Evolutionary conservation across 805 yeast genomes (phyloP), one percentile per base, ranked within the genome.

Genomic region (Cyberlindnera nakhonratchasimensis): DNA sequence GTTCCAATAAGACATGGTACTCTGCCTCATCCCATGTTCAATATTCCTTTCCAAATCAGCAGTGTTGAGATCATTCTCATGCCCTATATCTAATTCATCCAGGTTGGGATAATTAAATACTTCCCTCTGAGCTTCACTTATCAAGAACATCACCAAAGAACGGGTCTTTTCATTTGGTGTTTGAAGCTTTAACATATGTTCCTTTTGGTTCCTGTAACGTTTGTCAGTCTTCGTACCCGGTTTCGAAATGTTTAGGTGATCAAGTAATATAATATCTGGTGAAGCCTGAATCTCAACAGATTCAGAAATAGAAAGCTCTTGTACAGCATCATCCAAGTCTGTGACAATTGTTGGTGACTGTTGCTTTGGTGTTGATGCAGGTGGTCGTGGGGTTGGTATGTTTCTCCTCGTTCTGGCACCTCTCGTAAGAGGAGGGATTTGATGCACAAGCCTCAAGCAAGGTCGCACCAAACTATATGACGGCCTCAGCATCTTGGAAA

Each of bases 141-240:
- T 14, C 4, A 55, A 28, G 22, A 55, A 55, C 13, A n/a, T 19
- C 11, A 39, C 30, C 9, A 55, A 24, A 4, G 48, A 26, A 6
- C 39, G 46, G 1, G 51, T 36, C 33, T 44, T 50, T 4, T 46
- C 51, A 12, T 40, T 29, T 9, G 49, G 51, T 8, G 42, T 16
- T 1, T 28, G 17, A 10, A 48, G 26, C 3, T 12, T 34, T 29
- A 21, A 35, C 37, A 53, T 14, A 13, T 28, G 13, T 16, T 34
- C 25, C 29, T 40, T 43, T 33, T 50, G 55, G 24, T 35, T 37
- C 33, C 26, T 31, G 30, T 45, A 55, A n/a, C 58, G 29, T 25
- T 38, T 34, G 37, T 55, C 57, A 3, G 52, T 55, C 28, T 31
- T 38, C 8, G 53, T 48, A 1, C 54, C 56, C 1, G 57, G 57